These are phyloP conservation scores for Phytopythium ostracodes DNA, from an alignment of 352 stramenopile genomes.

Conservation along the genomic window DNA sequence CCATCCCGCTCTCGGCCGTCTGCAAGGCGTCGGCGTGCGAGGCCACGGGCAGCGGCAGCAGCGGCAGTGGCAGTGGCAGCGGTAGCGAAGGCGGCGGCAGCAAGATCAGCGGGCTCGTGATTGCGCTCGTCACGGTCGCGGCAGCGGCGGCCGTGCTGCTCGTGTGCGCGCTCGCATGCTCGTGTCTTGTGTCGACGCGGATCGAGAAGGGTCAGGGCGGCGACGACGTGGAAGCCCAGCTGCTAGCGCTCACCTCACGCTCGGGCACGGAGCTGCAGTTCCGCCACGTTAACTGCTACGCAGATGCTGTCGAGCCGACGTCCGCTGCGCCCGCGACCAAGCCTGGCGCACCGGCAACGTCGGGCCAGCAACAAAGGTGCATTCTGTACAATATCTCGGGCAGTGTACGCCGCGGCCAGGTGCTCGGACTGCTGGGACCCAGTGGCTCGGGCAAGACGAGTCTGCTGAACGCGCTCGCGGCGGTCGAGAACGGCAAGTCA, in stretches of 20 bases:
- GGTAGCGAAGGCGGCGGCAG: conserved; percentile 15
- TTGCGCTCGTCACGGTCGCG: conserved; percentile 33
- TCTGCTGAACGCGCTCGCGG: conserved; percentile 70
- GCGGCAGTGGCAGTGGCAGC: conserved; percentile 19
- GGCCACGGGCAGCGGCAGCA: conserved; percentile 14
- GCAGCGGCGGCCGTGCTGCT: conserved; percentile 20
- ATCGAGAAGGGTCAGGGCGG: conserved; percentile 14
- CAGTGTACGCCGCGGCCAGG: conserved; percentile 43
- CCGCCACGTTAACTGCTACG: conserved; percentile 47
- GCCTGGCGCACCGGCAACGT: background rate
- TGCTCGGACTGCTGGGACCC: conserved; percentile 68
- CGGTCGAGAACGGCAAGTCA: conserved; percentile 60
- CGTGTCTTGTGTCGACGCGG: conserved; percentile 30
- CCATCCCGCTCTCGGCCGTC: conserved; percentile 57
- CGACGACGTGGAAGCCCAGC: conserved; percentile 32
- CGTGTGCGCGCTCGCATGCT: conserved; percentile 31
- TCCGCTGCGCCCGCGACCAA: conserved; percentile 5
- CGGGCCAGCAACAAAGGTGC: conserved; percentile 13
- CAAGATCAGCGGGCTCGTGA: conserved; percentile 20
- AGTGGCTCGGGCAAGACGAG: conserved; percentile 85
- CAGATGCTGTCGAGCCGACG: conserved; percentile 6
- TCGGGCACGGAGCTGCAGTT: conserved; percentile 54
- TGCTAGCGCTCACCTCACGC: conserved; percentile 39
- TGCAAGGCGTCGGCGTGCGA: conserved; percentile 69
- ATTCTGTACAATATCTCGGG: conserved; percentile 68